Percentiles rank a stretch among this genome's conserved stretches.
phyloP scores from a whole-genome alignment of 495 filamentous ascomycete species.

The Annulohypoxylon nitens region DNA sequence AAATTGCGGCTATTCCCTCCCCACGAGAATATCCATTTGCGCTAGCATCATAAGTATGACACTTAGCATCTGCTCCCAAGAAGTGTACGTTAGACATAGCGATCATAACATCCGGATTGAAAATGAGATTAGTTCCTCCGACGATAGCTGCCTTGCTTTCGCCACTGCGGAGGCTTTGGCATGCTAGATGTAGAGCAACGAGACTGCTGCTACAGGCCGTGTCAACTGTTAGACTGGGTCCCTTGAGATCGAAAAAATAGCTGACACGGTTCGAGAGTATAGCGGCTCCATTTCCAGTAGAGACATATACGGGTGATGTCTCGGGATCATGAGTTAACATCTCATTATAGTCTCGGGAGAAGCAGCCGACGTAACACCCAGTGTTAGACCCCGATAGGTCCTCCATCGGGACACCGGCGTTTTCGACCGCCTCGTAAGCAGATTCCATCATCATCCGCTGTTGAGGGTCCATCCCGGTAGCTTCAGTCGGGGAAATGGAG shows the following conservation, averaged over 20 bases:
- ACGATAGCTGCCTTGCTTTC: constrained; percentile 38
- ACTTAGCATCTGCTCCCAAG: constrained; percentile 55
- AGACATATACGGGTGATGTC: constrained; percentile 12
- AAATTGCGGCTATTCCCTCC: constrained; percentile 66
- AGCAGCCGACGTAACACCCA: constrained; percentile 63
- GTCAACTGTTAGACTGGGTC: constrained; percentile 58
- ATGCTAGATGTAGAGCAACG: constrained; percentile 65
- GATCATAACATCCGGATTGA: constrained; percentile 22
- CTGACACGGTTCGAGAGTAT: constrained; percentile 53
- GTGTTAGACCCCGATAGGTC: constrained; percentile 62
- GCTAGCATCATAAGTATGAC: constrained; percentile 65
- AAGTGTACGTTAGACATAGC: constrained; percentile 48
- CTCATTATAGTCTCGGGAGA: constrained; percentile 65
- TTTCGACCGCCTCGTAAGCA: constrained; percentile 57
- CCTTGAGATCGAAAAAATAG: constrained; percentile 41
- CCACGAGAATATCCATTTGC: constrained; percentile 73
- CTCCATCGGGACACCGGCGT: constrained; percentile 48
- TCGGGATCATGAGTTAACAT: constrained; percentile 45
- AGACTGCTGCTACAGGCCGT: constrained; percentile 69
- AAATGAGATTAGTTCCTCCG: constrained; percentile 22
- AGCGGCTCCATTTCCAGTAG: constrained; percentile 34
- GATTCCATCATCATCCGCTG: constrained; percentile 63
- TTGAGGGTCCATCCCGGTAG: constrained; percentile 63
- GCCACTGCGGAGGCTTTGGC: constrained; percentile 59
- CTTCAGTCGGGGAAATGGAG: constrained; percentile 58